Percentiles rank a stretch among this genome's conserved stretches.
phyloP scores from a whole-genome alignment of 1,139 yeast genomes.

The Saccharomyces hybrid region DNA sequence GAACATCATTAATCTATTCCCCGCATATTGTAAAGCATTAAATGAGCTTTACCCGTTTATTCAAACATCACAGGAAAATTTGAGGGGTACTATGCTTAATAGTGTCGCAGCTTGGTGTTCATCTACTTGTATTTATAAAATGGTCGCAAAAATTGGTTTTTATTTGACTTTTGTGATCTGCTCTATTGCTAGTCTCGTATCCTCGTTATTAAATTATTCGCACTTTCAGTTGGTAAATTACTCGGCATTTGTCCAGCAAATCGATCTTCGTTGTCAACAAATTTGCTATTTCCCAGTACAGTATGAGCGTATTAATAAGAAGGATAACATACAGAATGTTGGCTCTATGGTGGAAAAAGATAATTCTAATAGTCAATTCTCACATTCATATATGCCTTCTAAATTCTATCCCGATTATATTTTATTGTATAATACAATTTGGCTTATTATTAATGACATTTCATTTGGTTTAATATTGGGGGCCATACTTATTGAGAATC shows the following conservation, averaged over 20 bases:
- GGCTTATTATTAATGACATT: constrained; percentile 81
- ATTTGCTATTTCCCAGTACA: constrained; percentile 77
- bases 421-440: constrained; percentile 75
- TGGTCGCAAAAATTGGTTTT: constrained; percentile 3
- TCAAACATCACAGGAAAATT: background rate
- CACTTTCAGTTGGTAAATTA: constrained; percentile 35
- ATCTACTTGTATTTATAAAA: background rate
- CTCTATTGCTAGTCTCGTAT: constrained; percentile 33
- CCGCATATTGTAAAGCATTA: constrained; percentile 19
- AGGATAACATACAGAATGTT: background rate
- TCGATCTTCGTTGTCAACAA: constrained; percentile 73
- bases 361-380: background rate
- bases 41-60: constrained; percentile 14
- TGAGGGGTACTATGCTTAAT: background rate
- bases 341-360: background rate
- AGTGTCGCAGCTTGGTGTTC: constrained; percentile 1
- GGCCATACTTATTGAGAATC: constrained; percentile 42
- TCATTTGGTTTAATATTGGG: constrained; percentile 64
- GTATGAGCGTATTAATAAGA: constrained; percentile 44
- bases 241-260: constrained; percentile 67
- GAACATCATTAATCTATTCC: constrained; percentile 23
- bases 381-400: constrained; percentile 18
- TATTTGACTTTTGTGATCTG: constrained; percentile 21
- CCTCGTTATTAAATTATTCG: constrained; percentile 35
- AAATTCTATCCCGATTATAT: constrained; percentile 63